Percentiles rank a stretch among this genome's conserved stretches.
These are phyloP conservation scores for Phytophthora capsici DNA, from an alignment of 352 stramenopile species.

Conservation along the genomic window DNA sequence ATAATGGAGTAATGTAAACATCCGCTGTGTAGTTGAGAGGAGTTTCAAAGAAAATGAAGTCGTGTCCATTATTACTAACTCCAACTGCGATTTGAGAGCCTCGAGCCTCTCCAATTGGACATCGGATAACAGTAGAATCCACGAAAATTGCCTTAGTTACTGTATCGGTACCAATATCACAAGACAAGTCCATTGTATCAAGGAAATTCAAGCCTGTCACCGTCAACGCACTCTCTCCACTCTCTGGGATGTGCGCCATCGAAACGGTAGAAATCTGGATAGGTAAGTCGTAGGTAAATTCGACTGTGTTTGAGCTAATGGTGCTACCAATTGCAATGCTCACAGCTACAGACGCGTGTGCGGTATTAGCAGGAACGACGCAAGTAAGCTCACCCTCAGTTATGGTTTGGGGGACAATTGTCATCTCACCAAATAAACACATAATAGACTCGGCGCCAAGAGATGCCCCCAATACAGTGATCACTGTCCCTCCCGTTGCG, in stretches of 20 bases:
- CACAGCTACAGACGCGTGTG: constrained; percentile 1
- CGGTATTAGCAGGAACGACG: constrained; percentile 11
- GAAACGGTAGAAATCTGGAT: constrained; percentile 28
- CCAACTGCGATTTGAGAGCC: constrained; percentile 23
- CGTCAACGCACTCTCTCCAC: constrained; percentile 20
- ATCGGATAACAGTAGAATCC: constrained; percentile 21
- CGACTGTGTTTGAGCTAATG: constrained; percentile 37
- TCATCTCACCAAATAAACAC: constrained; percentile 36
- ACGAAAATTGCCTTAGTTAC: constrained; percentile 9
- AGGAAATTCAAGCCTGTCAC: constrained; percentile 46
- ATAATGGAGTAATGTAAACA: too few species aligned
- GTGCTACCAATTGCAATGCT: constrained; percentile 16
- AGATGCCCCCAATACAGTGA: constrained; percentile 31
- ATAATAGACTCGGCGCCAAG: constrained; percentile 21
- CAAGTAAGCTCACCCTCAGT: constrained; percentile 29
- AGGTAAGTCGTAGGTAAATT: constrained; percentile 33
- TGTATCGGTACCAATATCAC: constrained; percentile 24
- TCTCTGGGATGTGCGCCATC: too few species aligned
- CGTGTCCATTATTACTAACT: constrained; percentile 48
- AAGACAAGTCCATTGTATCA: constrained; percentile 33
- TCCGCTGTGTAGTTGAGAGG: constrained; percentile 14
- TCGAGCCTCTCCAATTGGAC: neutral
- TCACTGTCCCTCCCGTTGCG: constrained; percentile 29
- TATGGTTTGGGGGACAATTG: constrained; percentile 23
- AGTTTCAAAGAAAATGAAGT: constrained; percentile 36